Evolutionary conservation across 345 rosid genomes (phyloP).

Genomic region (Angophora floribunda): DNA sequence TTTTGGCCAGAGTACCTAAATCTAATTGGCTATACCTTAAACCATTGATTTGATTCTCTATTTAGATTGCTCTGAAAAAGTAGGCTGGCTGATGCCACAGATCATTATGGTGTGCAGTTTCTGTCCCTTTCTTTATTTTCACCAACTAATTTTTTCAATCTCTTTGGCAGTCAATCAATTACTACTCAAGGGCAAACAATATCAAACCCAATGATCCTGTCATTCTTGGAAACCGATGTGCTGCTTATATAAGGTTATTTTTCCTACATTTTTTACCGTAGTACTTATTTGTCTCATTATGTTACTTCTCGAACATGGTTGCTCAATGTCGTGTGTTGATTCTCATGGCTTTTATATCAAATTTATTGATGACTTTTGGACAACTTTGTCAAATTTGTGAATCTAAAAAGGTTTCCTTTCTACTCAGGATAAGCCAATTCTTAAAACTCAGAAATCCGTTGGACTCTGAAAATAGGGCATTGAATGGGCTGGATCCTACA

Average conservation of each 20-base stretch:
- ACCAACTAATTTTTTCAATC: neutral
- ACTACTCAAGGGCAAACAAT: slow-evolving; percentile 67
- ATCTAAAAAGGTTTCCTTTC: slow-evolving; percentile 8
- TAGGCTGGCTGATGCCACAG: neutral
- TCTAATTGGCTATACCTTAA: neutral
- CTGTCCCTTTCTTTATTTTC: neutral
- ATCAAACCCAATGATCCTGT: slow-evolving; percentile 65
- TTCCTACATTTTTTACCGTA: neutral
- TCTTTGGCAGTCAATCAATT: slow-evolving; percentile 52
- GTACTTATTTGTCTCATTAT: neutral
- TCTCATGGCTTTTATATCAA: neutral
- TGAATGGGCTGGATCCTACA: slow-evolving; percentile 85
- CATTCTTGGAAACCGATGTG: slow-evolving; percentile 74
- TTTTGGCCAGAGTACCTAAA: neutral
- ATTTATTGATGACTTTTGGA: neutral
- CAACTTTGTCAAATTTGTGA: neutral
- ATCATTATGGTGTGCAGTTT: neutral
- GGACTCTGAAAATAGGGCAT: slow-evolving; percentile 59
- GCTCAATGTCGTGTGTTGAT: neutral
- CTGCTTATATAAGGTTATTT: slow-evolving; percentile 70
- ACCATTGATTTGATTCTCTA: neutral
- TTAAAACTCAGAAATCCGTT: slow-evolving; percentile 66
- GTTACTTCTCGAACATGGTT: neutral
- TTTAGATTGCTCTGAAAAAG: neutral
- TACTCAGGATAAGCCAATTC: slow-evolving; percentile 64